These are phyloP conservation scores for Melastoma candidum DNA, from an alignment of 441 rosid species.

Conservation along the genomic window DNA sequence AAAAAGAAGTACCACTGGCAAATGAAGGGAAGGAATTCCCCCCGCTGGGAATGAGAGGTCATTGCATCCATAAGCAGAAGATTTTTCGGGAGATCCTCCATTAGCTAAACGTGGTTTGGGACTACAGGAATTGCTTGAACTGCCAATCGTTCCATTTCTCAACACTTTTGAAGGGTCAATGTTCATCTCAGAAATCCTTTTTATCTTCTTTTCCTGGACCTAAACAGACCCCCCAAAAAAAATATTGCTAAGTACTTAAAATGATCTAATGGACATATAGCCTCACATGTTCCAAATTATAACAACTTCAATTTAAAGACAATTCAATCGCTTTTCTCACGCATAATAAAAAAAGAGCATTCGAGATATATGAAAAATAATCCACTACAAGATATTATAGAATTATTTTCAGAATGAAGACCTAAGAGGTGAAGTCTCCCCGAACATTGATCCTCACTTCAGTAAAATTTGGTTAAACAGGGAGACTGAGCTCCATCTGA, in stretches of 20 bases:
- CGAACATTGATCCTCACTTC: too few species aligned
- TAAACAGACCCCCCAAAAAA: constrained; percentile 16
- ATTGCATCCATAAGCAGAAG: constrained; percentile 30
- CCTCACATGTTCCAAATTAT: neutral
- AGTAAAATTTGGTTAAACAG: too few species aligned
- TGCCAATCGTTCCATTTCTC: constrained; percentile 61
- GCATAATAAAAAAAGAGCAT: too few species aligned
- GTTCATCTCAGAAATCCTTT: constrained; percentile 78
- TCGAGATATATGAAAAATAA: too few species aligned
- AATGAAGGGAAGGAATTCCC: constrained; percentile 70
- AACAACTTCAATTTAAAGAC: too few species aligned
- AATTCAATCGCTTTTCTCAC: too few species aligned
- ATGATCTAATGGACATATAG: neutral
- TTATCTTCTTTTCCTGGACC: constrained; percentile 96
- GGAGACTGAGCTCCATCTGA: too few species aligned
- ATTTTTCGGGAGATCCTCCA: constrained; percentile 50
- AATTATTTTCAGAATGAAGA: too few species aligned
- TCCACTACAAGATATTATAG: too few species aligned
- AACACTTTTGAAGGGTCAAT: constrained; percentile 52
- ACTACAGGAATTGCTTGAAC: constrained; percentile 50
- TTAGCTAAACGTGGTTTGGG: constrained; percentile 39
- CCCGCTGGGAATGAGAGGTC: constrained; percentile 59
- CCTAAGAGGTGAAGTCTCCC: too few species aligned
- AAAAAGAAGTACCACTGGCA: constrained; percentile 84
- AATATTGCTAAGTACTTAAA: neutral